Base-by-base conservation (phyloP, 2,329 filamentous ascomycete species). In the Penicillium sp. region DNA sequence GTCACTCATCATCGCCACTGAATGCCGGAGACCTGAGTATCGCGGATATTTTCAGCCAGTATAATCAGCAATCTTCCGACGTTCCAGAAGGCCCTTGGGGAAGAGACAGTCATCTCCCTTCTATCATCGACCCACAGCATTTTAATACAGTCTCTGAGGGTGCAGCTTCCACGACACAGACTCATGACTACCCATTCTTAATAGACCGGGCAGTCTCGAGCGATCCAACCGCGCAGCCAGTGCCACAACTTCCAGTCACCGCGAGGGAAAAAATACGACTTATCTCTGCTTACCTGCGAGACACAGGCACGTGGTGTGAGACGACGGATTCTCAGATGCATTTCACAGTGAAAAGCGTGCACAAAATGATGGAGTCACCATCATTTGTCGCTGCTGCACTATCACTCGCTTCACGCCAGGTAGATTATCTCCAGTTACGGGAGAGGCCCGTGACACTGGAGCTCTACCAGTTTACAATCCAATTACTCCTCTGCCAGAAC, bases 301-400 rank as follows among this genome's bases (percentile, higher is more conserved):
- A 18, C 4, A 36, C 33, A 18, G 33, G 33, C 18, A 36, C 33
- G 13, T 36, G 31, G 55, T 58, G 55, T n/a, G 58, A 60, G 40
- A 58, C 58, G 7, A 60, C 58, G n/a, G 48, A 60, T 48, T 56
- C 55, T 2, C 42, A 58, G 11, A 54, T 26, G 51, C 55, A 57
- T 23, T 60, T 58, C 36, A 58, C 55, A 2, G 18, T 54, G 23
- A 37, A 43, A 18, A 56, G 47, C 24, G 44, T 58, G 11, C 47
- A 58, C 28, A 10, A 42, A 14, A 52, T 58, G 47, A 40, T 60
- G 47, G 31, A 44, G 13, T 58, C 58, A 1, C 24, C 34, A 4
- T 14, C 55, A 18, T 60, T 60, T 31, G 23, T 43, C 18, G 58
- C 58, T 16, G 40, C 58, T 24, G 58, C 50, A 5, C 45, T 58